Base-by-base conservation (phyloP, 371 early-diverging fungal genomes). In the Fennellomyces sp. region DNA sequence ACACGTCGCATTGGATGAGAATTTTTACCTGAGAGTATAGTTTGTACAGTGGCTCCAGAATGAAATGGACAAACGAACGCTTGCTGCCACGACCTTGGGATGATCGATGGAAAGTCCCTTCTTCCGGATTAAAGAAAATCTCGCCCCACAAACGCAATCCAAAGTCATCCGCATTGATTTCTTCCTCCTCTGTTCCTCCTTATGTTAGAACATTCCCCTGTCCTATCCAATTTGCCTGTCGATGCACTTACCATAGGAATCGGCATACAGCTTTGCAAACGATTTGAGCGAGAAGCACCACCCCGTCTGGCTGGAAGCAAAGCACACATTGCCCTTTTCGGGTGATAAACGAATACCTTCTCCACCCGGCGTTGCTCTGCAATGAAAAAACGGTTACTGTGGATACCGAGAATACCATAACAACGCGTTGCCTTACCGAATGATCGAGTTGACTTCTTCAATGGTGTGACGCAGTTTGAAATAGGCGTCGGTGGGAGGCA, bases 61-160 rank as follows among this genome's bases (percentile, higher is more conserved):
- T 90, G 66, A 99, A 99, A 68, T 97, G 94, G n/a, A 95, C 90
- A 80, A 99, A 99, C 7, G 95, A 85, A n/a, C 95, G 86, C 66
- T 85, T 80, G 42, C 76, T 75, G 23, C 79, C 68, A 6, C 77
- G 73, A 38, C 82, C 83, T 60, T 83, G 47, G 10, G 89, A 69
- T 63, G 87, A 83, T 28, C 93, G 88, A 38, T 88, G 82, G 80
- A 98, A 98, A 7, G 84, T 83, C 26, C 95, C 85, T 23, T 84
- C 85, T 45, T 85, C 84, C 0, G 86, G 68, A 65, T 96, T 90
- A 73, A 88, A 96, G 71, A 89, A 96, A n/a, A 98, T 84, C 68
- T 99, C 95, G 33, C 98, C 98, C 99, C 99, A 99, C 19, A 99
- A 81, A 17, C 98, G 91, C 67, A 84, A 81, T 2, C 95, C 91